A percentile compares a stretch with the other conserved stretches of the same genome.
phyloP scores from a whole-genome alignment of 352 stramenopile genomes.

The Elongisporangium prolatum region DNA sequence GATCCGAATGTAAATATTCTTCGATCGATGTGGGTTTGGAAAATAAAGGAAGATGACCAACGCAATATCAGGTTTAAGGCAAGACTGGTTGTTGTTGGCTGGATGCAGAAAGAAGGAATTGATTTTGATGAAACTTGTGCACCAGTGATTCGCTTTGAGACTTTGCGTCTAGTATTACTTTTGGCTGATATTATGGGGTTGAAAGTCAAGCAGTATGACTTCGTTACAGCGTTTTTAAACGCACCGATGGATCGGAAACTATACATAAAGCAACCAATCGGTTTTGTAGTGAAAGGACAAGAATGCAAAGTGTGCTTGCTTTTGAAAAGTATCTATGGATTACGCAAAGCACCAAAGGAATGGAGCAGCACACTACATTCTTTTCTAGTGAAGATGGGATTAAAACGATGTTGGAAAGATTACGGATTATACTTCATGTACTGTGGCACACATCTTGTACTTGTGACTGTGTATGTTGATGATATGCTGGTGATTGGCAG shows the following conservation, averaged over 20 bases:
- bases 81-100: not conserved
- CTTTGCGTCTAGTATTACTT: not conserved
- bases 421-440: not conserved
- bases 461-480: not conserved
- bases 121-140: not conserved
- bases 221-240: constrained; percentile 8
- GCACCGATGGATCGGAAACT: constrained; percentile 1
- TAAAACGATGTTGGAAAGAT: not conserved
- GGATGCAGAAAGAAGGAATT: not conserved
- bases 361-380: constrained; percentile 2
- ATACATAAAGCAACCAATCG: not conserved
- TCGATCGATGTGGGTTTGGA: not conserved
- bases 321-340: constrained; percentile 3
- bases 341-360: not conserved
- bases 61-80: not conserved
- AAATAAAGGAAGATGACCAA: not conserved
- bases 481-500: not conserved
- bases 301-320: constrained; percentile 1
- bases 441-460: not conserved
- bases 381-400: not conserved
- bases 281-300: not conserved
- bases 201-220: constrained; percentile 5
- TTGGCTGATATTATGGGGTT: not conserved
- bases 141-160: not conserved
- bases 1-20: not conserved